Percentiles rank a stretch among this genome's conserved stretches.
Conservation (phyloP, 495 filamentous ascomycete species). For the Tuber aestivum region DNA sequence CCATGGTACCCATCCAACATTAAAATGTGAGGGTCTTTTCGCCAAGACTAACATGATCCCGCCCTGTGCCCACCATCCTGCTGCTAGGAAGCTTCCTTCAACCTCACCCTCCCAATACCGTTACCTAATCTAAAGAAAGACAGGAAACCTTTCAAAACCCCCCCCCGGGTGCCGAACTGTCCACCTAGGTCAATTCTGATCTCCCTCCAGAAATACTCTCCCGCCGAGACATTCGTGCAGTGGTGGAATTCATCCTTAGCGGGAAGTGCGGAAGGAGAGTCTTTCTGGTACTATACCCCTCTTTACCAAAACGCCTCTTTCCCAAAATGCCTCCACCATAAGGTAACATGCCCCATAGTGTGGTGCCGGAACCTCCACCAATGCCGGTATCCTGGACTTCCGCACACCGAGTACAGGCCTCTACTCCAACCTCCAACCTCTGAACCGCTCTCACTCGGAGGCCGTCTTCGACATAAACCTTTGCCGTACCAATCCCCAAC, state of each 20-base stretch:
- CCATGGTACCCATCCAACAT: neutral
- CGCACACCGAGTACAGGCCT: conserved; percentile 68
- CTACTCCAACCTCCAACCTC: conserved; percentile 74
- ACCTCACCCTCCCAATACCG: neutral
- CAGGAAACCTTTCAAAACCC: neutral
- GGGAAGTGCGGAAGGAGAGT: conserved; percentile 63
- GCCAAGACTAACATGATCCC: neutral
- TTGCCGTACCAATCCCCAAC: conserved; percentile 73
- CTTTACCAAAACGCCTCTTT: too few relatives aligned
- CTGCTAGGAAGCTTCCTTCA: neutral
- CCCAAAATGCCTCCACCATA: neutral
- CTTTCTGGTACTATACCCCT: conserved; percentile 57
- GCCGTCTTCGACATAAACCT: conserved; percentile 78
- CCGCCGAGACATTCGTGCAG: conserved; percentile 59
- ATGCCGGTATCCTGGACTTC: conserved; percentile 61
- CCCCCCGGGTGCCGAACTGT: conserved; percentile 72
- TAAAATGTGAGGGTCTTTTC: neutral
- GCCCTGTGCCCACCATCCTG: neutral
- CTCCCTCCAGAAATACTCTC: conserved; percentile 60
- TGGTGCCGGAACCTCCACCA: conserved; percentile 42
- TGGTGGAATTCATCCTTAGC: conserved; percentile 70
- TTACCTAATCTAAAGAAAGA: neutral
- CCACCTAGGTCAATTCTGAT: conserved; percentile 57
- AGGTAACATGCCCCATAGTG: conserved; percentile 16
- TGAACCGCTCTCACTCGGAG: conserved; percentile 75